A percentile compares a stretch with the other conserved stretches of the same genome.
Evolutionary conservation across 2,329 filamentous ascomycete genomes (phyloP).

Genomic region (Trichoderma endophyticum): DNA sequence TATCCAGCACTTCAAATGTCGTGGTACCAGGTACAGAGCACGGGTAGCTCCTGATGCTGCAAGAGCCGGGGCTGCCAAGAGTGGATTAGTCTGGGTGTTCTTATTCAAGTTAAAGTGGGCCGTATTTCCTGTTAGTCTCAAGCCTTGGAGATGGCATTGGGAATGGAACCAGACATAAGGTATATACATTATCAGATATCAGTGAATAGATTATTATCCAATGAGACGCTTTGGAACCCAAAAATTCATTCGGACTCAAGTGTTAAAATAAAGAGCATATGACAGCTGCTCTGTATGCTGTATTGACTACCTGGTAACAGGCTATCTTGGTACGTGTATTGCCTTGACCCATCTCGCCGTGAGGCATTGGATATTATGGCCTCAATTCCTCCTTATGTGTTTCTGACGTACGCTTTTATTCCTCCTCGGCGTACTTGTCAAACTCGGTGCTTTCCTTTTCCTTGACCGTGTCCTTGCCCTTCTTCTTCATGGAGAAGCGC

Average conservation of each 20-base stretch:
- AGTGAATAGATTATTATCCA: neutral
- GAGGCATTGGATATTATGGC: neutral
- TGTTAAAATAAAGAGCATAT: neutral
- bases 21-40: neutral
- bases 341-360: neutral
- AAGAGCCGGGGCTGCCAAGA: neutral
- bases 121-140: neutral
- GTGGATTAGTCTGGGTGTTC: neutral
- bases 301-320: neutral
- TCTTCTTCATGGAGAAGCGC: conserved; percentile 60
- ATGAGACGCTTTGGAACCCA: neutral
- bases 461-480: conserved; percentile 46
- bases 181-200: neutral
- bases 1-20: neutral
- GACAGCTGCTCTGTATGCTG: neutral
- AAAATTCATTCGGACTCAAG: neutral
- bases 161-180: neutral
- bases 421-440: conserved; percentile 38
- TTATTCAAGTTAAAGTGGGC: neutral
- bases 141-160: neutral
- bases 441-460: conserved; percentile 54
- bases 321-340: neutral
- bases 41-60: neutral
- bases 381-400: neutral
- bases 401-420: conserved; percentile 19